Conservation (phyloP, 2,329 filamentous ascomycete genomes). For the Colletotrichum lentis region DNA sequence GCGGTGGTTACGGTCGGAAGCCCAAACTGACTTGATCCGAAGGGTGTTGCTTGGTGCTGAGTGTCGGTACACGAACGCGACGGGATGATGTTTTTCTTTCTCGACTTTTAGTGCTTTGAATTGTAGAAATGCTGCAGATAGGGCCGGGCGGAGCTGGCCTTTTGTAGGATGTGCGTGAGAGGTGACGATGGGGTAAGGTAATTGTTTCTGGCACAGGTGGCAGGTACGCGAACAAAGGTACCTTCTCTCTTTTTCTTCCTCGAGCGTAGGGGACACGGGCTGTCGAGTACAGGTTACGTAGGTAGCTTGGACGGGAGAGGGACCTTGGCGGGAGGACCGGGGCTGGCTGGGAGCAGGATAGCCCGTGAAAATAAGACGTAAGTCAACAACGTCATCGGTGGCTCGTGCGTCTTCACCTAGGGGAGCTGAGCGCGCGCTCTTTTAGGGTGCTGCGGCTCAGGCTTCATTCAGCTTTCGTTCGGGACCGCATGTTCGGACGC, state of each 20-base stretch:
- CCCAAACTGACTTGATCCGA: constrained; percentile 37
- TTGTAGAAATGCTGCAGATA: constrained; percentile 10
- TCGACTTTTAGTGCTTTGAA: constrained; percentile 18
- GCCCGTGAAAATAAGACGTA: constrained; percentile 21
- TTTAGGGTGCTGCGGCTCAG: constrained; percentile 9
- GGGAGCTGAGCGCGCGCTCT: constrained; percentile 10
- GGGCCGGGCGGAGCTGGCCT: constrained; percentile 36
- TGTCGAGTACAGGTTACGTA: constrained; percentile 15
- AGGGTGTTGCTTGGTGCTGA: constrained; percentile 8
- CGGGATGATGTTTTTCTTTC: background rate
- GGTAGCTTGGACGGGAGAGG: constrained; percentile 21
- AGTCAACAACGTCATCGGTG: constrained; percentile 41
- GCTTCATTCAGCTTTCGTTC: background rate
- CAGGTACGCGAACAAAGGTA: constrained; percentile 20
- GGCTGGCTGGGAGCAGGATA: constrained; percentile 18
- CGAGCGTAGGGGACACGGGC: constrained; percentile 15
- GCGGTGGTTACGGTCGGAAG: constrained; percentile 29
- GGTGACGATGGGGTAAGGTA: constrained; percentile 37
- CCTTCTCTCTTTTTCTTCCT: background rate
- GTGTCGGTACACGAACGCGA: background rate
- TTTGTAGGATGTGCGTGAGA: constrained; percentile 34
- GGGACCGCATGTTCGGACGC: background rate
- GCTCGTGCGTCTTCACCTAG: constrained; percentile 29
- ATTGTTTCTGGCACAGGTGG: constrained; percentile 29
- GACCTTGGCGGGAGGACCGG: constrained; percentile 23